Conservation (phyloP, 1,139 yeast genomes). For the Hyphopichia fennica region DNA sequence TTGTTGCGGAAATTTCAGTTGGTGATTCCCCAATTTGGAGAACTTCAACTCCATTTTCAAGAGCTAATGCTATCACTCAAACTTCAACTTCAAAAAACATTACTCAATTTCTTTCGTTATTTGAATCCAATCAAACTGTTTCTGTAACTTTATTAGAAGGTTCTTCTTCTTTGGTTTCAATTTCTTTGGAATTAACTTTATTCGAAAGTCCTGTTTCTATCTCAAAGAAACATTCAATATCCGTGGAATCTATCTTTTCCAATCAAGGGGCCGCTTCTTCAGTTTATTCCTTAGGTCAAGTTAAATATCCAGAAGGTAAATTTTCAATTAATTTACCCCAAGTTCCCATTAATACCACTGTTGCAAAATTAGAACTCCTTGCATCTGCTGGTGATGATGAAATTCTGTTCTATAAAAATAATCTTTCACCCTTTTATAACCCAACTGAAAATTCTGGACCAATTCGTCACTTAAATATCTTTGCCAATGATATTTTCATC, state of each 20-base stretch:
- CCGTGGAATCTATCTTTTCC: conserved; percentile 8
- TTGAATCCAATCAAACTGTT: conserved; percentile 11
- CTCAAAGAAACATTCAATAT: background rate
- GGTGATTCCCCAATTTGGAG: conserved; percentile 24
- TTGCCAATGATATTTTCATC: conserved; percentile 18
- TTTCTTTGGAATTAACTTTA: conserved; percentile 17
- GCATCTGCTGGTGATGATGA: conserved; percentile 27
- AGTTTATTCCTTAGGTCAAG: conserved; percentile 12
- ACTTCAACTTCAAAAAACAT: conserved; percentile 20
- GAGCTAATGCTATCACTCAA: conserved; percentile 14
- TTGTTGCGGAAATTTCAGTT: conserved; percentile 20
- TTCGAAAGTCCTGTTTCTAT: conserved; percentile 9
- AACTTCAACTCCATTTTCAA: conserved; percentile 20
- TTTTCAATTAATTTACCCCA: conserved; percentile 13
- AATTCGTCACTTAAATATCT: conserved; percentile 25
- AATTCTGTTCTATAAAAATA: conserved; percentile 18
- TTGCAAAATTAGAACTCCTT: conserved; percentile 23
- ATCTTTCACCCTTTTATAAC: conserved; percentile 10
- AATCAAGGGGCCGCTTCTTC: conserved; percentile 14
- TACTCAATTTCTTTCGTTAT: conserved; percentile 19
- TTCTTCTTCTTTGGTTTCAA: conserved; percentile 9
- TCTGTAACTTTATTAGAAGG: conserved; percentile 19
- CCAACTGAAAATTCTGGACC: conserved; percentile 17
- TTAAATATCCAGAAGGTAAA: conserved; percentile 9
- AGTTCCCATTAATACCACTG: conserved; percentile 18